Base-by-base conservation (phyloP, 345 rosid species). In the Kernera saxatilis region DNA sequence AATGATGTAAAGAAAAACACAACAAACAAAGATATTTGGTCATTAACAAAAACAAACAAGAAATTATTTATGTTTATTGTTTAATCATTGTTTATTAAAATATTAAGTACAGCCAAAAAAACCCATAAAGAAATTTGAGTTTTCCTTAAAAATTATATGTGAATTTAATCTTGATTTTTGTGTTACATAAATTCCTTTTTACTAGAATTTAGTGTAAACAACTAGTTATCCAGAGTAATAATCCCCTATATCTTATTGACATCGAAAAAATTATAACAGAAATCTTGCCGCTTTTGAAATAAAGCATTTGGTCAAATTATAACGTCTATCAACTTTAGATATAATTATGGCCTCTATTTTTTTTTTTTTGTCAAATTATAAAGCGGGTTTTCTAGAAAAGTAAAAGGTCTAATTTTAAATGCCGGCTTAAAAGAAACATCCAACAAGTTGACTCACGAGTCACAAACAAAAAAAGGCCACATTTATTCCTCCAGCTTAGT, bases 361-460 rank as follows among this genome's bases (percentile, higher is more conserved):
- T 70, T 3, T 70, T 3, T 13, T 29, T 2, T 21, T 54, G n/a
- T 35, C 26, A 51, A 61, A 49, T 49, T 59, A 46, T 41, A 18
- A 68, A 50, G 15, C 8, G 18, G 40, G 53, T 36, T 65, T 48
- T 66, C 68, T 67, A 51, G 37, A 74, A 74, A 67, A 74, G 61
- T 35, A 58, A 57, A 66, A 74, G 52, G 43, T 49, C 22, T 44
- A 39, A 32, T 36, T 59, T 30, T 11, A 56, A 66, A 58, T 66
- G 73, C 76, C 30, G 56, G 76, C 70, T 46, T 10, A 49, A 68
- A 82, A 69, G 67, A 51, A 64, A 63, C 70, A 63, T 53, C 27
- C 43, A 72, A 63, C 49, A 63, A 66, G 45, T 26, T 67, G 72
- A 70, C 51, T 63, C 52, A 76, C 69, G 15, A 63, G 67, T 44